These are phyloP conservation scores for Rhizophagus sp. DNA, from an alignment of 192 early-diverging fungal genomes.

Conservation along the genomic window DNA sequence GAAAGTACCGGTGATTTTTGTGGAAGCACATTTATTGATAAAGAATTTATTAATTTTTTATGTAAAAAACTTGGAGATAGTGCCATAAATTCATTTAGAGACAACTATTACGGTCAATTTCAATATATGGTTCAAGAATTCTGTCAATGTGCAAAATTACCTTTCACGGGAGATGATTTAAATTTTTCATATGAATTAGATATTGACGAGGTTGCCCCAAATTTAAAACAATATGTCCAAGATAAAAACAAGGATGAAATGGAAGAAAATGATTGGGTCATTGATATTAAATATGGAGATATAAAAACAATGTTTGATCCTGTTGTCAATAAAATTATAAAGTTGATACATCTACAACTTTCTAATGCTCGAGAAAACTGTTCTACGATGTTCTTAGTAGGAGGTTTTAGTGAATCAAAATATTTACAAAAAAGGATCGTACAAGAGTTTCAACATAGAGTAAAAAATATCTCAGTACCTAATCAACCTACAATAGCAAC, in stretches of 20 bases:
- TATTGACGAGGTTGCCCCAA: neutral
- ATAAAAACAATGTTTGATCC: slow-evolving; percentile 38
- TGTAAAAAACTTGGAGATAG: slow-evolving; percentile 42
- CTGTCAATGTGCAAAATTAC: neutral
- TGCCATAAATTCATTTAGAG: slow-evolving; percentile 37
- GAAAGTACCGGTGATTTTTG: slow-evolving; percentile 34
- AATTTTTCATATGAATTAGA: too few relatives aligned
- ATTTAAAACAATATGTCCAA: neutral
- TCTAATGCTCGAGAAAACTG: slow-evolving; percentile 28
- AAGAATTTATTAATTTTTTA: slow-evolving; percentile 46
- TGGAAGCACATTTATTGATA: slow-evolving; percentile 46
- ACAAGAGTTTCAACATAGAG: neutral
- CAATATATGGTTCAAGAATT: neutral
- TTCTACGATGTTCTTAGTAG: slow-evolving; percentile 39
- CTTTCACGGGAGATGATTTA: neutral
- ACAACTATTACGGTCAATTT: slow-evolving; percentile 20
- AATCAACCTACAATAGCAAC: slow-evolving; percentile 33
- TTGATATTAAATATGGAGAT: slow-evolving; percentile 46
- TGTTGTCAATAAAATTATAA: slow-evolving; percentile 35
- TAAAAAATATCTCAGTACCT: slow-evolving; percentile 35
- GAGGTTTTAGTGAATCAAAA: slow-evolving; percentile 39
- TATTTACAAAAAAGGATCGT: neutral
- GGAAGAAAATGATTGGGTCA: slow-evolving; percentile 42
- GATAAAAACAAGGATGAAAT: slow-evolving; percentile 24
- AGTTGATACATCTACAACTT: slow-evolving; percentile 38